These are phyloP conservation scores for Endothia cerciana DNA, from an alignment of 2,329 filamentous ascomycete species.

Conservation along the genomic window DNA sequence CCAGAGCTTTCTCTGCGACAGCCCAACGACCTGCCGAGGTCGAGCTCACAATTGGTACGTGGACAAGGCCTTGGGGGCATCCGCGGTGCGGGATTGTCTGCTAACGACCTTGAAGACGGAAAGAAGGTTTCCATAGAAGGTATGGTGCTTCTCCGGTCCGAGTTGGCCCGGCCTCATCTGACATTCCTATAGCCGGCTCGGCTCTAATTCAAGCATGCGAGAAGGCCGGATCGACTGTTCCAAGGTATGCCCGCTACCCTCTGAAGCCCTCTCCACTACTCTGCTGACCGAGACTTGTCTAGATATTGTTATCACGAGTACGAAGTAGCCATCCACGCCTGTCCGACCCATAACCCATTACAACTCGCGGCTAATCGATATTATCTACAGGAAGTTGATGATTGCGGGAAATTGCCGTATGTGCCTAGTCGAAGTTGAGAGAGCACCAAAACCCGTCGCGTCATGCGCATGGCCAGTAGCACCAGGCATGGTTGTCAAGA, in stretches of 20 bases:
- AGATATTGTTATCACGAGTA: slow-evolving; percentile 99
- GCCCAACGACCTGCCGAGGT: slow-evolving; percentile 83
- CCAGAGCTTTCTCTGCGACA: slow-evolving; percentile 82
- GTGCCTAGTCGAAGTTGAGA: slow-evolving; percentile 98
- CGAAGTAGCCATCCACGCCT: slow-evolving; percentile 44
- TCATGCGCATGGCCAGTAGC: slow-evolving; percentile 99
- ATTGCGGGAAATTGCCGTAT: slow-evolving; percentile 99
- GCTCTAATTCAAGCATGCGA: slow-evolving; percentile 99
- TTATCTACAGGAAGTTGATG: slow-evolving; percentile 78
- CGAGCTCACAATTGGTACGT: slow-evolving; percentile 90
- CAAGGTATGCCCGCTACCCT: slow-evolving; percentile 61
- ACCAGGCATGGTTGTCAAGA: slow-evolving; percentile 99
- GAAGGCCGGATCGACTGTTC: slow-evolving; percentile 89
- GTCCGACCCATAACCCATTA: slow-evolving; percentile 32
- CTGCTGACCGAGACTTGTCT: slow-evolving; percentile 21
- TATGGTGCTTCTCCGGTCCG: slow-evolving; percentile 47
- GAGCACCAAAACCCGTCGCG: slow-evolving; percentile 93
- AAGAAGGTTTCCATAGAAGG: slow-evolving; percentile 98
- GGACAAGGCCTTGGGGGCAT: slow-evolving; percentile 27
- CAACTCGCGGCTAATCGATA: slow-evolving; percentile 45
- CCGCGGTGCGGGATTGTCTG: slow-evolving; percentile 23
- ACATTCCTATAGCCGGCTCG: slow-evolving; percentile 72
- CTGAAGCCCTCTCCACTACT: slow-evolving; percentile 6
- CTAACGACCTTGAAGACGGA: slow-evolving; percentile 69
- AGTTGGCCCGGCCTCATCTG: slow-evolving; percentile 24